phyloP scores from a whole-genome alignment of 2,329 filamentous ascomycete species.

The Colletotrichum magnum region DNA sequence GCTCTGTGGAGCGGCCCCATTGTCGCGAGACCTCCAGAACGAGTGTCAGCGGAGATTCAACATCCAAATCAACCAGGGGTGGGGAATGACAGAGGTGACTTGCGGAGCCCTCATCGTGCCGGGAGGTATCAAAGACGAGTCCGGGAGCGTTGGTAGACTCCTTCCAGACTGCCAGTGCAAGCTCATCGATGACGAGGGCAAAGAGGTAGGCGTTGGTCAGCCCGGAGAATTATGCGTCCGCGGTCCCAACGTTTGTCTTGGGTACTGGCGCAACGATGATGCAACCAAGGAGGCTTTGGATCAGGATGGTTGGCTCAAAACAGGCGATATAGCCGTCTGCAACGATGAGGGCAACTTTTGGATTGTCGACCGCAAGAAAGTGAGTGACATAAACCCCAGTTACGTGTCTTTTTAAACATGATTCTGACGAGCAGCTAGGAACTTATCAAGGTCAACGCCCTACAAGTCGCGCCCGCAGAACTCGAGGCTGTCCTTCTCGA shows the following conservation, averaged over 20 bases:
- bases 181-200: slow-evolving; percentile 67
- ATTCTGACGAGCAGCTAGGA: slow-evolving; percentile 54
- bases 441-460: slow-evolving; percentile 71
- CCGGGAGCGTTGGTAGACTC: slow-evolving; percentile 66
- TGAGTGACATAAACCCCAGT: slow-evolving; percentile 35
- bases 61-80: slow-evolving; percentile 64
- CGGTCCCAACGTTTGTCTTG: slow-evolving; percentile 70
- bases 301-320: slow-evolving; percentile 69
- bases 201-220: slow-evolving; percentile 62
- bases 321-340: slow-evolving; percentile 68
- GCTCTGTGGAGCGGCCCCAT: slow-evolving; percentile 67
- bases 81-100: slow-evolving; percentile 73
- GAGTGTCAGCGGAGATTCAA: slow-evolving; percentile 61
- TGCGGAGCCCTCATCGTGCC: slow-evolving; percentile 59
- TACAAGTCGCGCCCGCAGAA: slow-evolving; percentile 73
- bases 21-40: slow-evolving; percentile 57
- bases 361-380: slow-evolving; percentile 64
- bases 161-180: slow-evolving; percentile 67
- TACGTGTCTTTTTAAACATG: background rate
- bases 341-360: slow-evolving; percentile 63
- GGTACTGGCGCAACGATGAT: slow-evolving; percentile 70
- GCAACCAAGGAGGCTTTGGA: slow-evolving; percentile 67
- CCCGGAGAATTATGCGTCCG: slow-evolving; percentile 68
- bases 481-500: slow-evolving; percentile 66
- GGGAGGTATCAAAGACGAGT: slow-evolving; percentile 53